Evolutionary conservation across 306 rosid species (phyloP), one percentile per base, ranked within the genome.

Genomic region (Vigna trinervia): DNA sequence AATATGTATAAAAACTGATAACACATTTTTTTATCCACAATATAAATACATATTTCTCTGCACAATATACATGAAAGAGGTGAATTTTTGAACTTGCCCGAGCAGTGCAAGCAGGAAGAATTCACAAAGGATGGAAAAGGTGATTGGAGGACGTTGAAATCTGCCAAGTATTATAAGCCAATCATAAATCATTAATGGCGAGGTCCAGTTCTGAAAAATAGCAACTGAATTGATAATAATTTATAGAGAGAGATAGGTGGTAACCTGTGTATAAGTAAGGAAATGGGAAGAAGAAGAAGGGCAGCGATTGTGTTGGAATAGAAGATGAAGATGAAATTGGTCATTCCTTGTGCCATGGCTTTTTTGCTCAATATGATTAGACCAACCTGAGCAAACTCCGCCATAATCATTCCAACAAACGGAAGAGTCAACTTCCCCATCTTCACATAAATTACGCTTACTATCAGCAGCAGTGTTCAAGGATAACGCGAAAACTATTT

Each of bases 261-360:
- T 23, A 13, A 88, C 89, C 92, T 86, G 81, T 89, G 86, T 63
- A 86, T 7, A 52, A 81, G 28, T 19, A 86, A 66, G 17, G 97
- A 90, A 84, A 69, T 58, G n/a, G 92, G 94, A 36, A 90, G 92
- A 69, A 92, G 96, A 9, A 92, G 6, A 4, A 89, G 83, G 32
- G 96, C 51, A 75, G 96, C 94, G 47, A 92, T 71, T 0, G 89
- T 36, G 26, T 90, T 92, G 66, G 94, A 90, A 82, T 87, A 90
- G 90, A 88, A 85, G 75, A 90, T 81, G 83, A 92, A 92, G 41
- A 92, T 45, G 77, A 92, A 80, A 81, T 78, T 87, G 84, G 77
- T 85, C 92, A 90, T 90, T 6, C 97, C 96, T 58, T 82, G 73
- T 8, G 89, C 66, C 91, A 92, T 87, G 14, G 85, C 92, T 60